phyloP scores from a whole-genome alignment of 1,284 basidiomycete genomes.

The Xerocomus amazonicus region DNA sequence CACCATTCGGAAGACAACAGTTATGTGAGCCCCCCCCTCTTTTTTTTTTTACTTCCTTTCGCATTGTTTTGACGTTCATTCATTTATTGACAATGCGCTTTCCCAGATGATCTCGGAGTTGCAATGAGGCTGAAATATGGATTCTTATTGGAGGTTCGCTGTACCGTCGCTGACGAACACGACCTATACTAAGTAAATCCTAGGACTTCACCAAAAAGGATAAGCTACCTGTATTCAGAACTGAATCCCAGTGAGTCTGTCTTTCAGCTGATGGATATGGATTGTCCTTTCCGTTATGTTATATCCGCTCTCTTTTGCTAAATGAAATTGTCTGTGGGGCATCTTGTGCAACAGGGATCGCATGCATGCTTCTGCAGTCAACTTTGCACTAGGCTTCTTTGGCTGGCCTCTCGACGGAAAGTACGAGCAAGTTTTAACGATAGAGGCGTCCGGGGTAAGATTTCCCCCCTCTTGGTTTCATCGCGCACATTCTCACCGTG shows the following conservation, averaged over 20 bases:
- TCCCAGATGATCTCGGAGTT: conserved; percentile 64
- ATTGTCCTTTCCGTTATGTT: background rate
- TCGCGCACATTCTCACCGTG: background rate
- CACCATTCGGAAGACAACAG: conserved; percentile 81
- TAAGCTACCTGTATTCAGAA: conserved; percentile 80
- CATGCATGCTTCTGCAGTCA: conserved; percentile 79
- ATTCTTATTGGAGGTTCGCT: conserved; percentile 59
- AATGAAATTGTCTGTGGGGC: background rate
- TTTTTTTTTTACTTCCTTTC: background rate
- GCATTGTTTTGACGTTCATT: background rate
- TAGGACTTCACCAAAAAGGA: conserved; percentile 74
- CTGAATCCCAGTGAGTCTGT: conserved; percentile 71
- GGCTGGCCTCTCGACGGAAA: conserved; percentile 76
- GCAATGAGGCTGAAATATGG: conserved; percentile 78
- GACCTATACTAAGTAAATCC: background rate
- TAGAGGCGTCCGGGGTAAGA: conserved; percentile 63
- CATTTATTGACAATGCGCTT: conserved; percentile 1
- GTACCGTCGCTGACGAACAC: background rate
- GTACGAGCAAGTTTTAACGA: conserved; percentile 78
- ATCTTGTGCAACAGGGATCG: conserved; percentile 51
- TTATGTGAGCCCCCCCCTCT: conserved; percentile 47
- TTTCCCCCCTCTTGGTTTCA: background rate
- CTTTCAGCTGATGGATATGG: background rate
- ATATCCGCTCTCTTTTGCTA: background rate
- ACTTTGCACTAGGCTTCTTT: conserved; percentile 87